Base-by-base conservation (phyloP, 2,329 filamentous ascomycete species). In the Dothideomycetes sp. region DNA sequence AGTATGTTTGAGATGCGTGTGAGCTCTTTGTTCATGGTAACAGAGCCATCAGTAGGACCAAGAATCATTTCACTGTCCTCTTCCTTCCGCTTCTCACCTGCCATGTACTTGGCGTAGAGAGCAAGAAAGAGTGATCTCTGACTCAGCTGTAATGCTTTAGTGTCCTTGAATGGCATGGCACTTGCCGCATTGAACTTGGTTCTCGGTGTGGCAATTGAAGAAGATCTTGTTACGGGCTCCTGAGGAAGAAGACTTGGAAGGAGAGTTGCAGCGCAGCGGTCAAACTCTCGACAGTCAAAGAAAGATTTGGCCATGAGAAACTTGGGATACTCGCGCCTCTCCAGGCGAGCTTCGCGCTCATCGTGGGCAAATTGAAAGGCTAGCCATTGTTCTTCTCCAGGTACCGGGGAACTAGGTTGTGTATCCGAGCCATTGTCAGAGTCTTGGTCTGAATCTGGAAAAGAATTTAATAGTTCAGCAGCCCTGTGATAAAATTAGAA, bases 41-140 rank as follows among this genome's bases (percentile, higher is more conserved):
- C 80, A 1, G 88, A 87, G 11, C 86, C 79, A 61, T 98, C 91
- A 44, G 88, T 80, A 1, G 91, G 89, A 0, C 91, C 91, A 63
- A 96, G 78, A 36, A 98, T 84, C 83, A 95, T 95, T 64, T 98
- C 91, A 16, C 84, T 86, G 44, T 96, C 89, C 61, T 98, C 91
- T 53, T 94, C 85, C 62, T 89, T 94, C 49, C 85, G 79, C 69
- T 96, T 95, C 68, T 98, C 91, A 1, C 91, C 91, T 0, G 88
- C 83, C 48, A 96, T 76, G 57, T 88, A 87, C 56, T 89, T 93
- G 31, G 91, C 85, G 55, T 98, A 98, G 4, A 96, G 68, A 0
- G 87, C 83, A 9, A 98, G 71, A 56, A 98, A 98, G 15, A 96
- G 64, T 38, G 89, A 87, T 63, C 89, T 93, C 59, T 95, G 87